A percentile compares a stretch with the other conserved stretches of the same genome.
Evolutionary conservation across 2,329 filamentous ascomycete genomes (phyloP).

Genomic region (Venturia aucupariae): DNA sequence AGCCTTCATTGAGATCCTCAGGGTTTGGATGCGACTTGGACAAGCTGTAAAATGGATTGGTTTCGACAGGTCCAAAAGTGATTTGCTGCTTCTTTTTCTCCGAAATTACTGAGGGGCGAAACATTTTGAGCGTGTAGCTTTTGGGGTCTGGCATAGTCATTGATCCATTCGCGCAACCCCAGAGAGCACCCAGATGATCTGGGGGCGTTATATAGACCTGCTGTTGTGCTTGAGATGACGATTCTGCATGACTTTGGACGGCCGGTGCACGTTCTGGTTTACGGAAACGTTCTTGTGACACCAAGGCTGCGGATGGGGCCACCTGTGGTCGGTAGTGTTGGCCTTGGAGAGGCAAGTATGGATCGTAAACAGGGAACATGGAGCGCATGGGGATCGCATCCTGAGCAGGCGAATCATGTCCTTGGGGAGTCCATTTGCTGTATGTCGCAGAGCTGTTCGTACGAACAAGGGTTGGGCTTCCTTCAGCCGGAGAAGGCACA

Average conservation of each 20-base stretch:
- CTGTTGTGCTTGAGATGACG: conserved; percentile 23
- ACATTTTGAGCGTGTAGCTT: conserved; percentile 31
- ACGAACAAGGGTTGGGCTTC: conserved; percentile 7
- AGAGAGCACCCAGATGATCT: conserved; percentile 55
- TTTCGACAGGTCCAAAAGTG: conserved; percentile 58
- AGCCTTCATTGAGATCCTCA: conserved; percentile 42
- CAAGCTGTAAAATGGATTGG: conserved; percentile 61
- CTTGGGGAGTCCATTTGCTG: conserved; percentile 1
- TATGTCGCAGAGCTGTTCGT: conserved; percentile 6
- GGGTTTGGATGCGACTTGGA: conserved; percentile 49
- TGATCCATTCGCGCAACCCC: conserved; percentile 58
- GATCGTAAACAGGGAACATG: conserved; percentile 70
- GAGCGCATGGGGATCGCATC: conserved; percentile 46
- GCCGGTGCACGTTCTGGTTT: conserved; percentile 46
- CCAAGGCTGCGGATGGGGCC: conserved; percentile 45
- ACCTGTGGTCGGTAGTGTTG: conserved; percentile 62
- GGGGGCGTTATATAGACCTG: conserved; percentile 38
- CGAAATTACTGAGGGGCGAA: conserved; percentile 44
- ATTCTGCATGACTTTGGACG: neutral
- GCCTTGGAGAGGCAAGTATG: conserved; percentile 53
- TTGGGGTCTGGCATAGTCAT: conserved; percentile 20
- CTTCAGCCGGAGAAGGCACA: neutral
- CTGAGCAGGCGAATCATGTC: neutral
- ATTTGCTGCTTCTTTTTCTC: conserved; percentile 49
- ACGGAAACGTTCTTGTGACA: conserved; percentile 57